Conservation (phyloP, 768 basidiomycete genomes). For the Boletus reticuloceps region DNA sequence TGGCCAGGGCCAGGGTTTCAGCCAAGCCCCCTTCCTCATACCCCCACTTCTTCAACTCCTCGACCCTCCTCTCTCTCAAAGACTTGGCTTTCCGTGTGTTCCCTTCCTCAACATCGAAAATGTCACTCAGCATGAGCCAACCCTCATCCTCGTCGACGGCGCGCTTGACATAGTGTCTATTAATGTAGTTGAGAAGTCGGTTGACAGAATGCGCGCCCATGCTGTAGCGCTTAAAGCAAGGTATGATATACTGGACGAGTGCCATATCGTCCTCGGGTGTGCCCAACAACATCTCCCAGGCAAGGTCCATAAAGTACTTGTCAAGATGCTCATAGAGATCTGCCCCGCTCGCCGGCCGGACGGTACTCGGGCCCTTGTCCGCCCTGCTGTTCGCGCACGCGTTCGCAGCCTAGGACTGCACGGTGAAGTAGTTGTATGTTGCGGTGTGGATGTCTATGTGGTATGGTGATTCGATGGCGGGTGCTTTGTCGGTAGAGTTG, state of each 20-base stretch:
- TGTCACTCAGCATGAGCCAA: slow-evolving; percentile 68
- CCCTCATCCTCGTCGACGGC: slow-evolving; percentile 76
- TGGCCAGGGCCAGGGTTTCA: slow-evolving; percentile 52
- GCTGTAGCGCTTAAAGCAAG: slow-evolving; percentile 68
- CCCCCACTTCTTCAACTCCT: slow-evolving; percentile 73
- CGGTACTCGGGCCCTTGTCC: slow-evolving; percentile 24
- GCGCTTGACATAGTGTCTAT: slow-evolving; percentile 72
- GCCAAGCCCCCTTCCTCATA: slow-evolving; percentile 51
- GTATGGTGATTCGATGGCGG: slow-evolving; percentile 66
- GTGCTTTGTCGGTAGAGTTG: slow-evolving; percentile 58
- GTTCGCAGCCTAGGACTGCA: slow-evolving; percentile 48
- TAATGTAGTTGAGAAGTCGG: slow-evolving; percentile 72
- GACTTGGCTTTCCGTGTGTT: slow-evolving; percentile 57
- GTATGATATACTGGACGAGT: slow-evolving; percentile 68
- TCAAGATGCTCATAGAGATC: slow-evolving; percentile 76
- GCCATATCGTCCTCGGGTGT: slow-evolving; percentile 63
- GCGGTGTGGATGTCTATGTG: slow-evolving; percentile 82
- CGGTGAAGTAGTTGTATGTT: slow-evolving; percentile 76
- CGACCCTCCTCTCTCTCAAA: slow-evolving; percentile 54
- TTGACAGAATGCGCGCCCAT: slow-evolving; percentile 65
- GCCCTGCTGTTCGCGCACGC: slow-evolving; percentile 15
- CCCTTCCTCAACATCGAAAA: slow-evolving; percentile 52
- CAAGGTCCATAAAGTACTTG: slow-evolving; percentile 61
- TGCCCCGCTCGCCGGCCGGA: slow-evolving; percentile 45
- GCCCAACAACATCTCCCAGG: slow-evolving; percentile 59